phyloP scores from a whole-genome alignment of 352 stramenopile genomes.

The Phytophthora gonapodyides region DNA sequence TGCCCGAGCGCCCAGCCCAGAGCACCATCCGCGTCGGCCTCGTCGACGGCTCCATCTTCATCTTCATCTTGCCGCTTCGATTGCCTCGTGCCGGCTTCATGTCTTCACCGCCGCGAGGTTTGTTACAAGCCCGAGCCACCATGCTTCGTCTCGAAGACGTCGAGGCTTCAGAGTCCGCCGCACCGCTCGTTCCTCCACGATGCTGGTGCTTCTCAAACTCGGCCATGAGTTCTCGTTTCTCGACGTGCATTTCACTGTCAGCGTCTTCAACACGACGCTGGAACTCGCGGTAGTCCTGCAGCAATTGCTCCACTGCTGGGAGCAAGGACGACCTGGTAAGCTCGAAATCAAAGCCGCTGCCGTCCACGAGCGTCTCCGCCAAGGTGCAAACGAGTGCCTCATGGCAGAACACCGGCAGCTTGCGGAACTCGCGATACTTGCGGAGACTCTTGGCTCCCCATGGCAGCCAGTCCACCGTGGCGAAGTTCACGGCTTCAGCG shows the following conservation, averaged over 20 bases:
- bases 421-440: slow-evolving; percentile 79
- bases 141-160: slow-evolving; percentile 42
- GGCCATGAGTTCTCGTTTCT: slow-evolving; percentile 56
- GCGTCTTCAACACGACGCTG: slow-evolving; percentile 39
- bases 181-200: slow-evolving; percentile 3
- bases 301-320: slow-evolving; percentile 63
- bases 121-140: slow-evolving; percentile 35
- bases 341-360: slow-evolving; percentile 54
- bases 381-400: slow-evolving; percentile 82
- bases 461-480: slow-evolving; percentile 87
- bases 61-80: slow-evolving; percentile 39
- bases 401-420: slow-evolving; percentile 88
- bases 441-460: slow-evolving; percentile 74
- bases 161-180: slow-evolving; percentile 13
- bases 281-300: slow-evolving; percentile 62
- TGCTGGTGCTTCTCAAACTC: slow-evolving; percentile 48
- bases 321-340: slow-evolving; percentile 54
- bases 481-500: slow-evolving; percentile 92
- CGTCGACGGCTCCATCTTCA: slow-evolving; percentile 31
- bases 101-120: slow-evolving; percentile 15
- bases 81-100: slow-evolving; percentile 18
- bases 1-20: slow-evolving; percentile 81
- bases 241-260: slow-evolving; percentile 30
- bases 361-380: slow-evolving; percentile 69
- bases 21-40: slow-evolving; percentile 75